Evolutionary conservation across 192 early-diverging fungal genomes (phyloP).

Genomic region (Coemansia sp.): DNA sequence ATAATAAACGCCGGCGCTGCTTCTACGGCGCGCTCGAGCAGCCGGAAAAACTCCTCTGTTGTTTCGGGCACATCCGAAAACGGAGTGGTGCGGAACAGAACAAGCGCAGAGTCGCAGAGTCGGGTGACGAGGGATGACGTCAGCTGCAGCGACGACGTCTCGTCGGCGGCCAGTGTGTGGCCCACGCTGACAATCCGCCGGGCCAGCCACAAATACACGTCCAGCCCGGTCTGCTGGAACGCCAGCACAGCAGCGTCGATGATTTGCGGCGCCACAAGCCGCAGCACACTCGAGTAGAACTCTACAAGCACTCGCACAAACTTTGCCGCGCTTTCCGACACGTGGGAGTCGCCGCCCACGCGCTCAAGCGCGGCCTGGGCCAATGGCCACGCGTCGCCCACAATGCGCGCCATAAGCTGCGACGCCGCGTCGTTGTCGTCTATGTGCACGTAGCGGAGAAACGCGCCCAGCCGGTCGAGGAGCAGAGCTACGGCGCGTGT

Average conservation of each 20-base stretch:
- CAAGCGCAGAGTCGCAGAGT: slow-evolving; percentile 68
- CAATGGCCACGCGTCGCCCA: slow-evolving; percentile 39
- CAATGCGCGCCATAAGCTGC: slow-evolving; percentile 28
- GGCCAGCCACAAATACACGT: slow-evolving; percentile 82
- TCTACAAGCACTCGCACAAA: slow-evolving; percentile 43
- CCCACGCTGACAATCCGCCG: slow-evolving; percentile 65
- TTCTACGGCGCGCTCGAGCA: slow-evolving; percentile 45
- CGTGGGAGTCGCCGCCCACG: slow-evolving; percentile 18
- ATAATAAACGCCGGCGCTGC: slow-evolving; percentile 30
- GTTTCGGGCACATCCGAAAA: slow-evolving; percentile 47
- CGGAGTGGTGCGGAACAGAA: slow-evolving; percentile 53
- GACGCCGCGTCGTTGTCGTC: slow-evolving; percentile 34
- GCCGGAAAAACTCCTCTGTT: slow-evolving; percentile 50
- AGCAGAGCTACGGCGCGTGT: slow-evolving; percentile 23
- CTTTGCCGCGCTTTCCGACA: slow-evolving; percentile 48
- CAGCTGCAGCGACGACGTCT: slow-evolving; percentile 41
- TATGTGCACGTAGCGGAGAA: slow-evolving; percentile 41
- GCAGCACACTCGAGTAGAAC: slow-evolving; percentile 28
- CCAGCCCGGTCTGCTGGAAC: slow-evolving; percentile 67
- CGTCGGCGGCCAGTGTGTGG: slow-evolving; percentile 55
- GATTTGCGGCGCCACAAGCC: slow-evolving; percentile 26
- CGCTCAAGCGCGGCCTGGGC: slow-evolving; percentile 29
- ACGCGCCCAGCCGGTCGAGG: slow-evolving; percentile 50
- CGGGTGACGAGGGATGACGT: slow-evolving; percentile 62
- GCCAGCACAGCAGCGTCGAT: slow-evolving; percentile 59